Base-by-base conservation (phyloP, 2,329 filamentous ascomycete species). In the Thielaviopsis euricoi region DNA sequence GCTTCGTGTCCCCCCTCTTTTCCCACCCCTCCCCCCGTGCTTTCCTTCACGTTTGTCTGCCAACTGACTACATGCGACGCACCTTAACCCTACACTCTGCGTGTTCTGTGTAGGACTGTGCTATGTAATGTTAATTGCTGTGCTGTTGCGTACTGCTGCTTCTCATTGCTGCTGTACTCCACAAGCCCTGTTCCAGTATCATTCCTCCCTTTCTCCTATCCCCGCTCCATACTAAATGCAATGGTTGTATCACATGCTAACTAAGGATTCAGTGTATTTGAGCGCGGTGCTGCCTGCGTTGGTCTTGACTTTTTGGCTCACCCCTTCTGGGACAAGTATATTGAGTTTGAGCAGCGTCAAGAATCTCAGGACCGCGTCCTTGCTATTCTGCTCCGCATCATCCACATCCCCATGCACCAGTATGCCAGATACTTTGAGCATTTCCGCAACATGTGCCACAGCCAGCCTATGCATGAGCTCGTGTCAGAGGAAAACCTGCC, bases 311-410 rank as follows among this genome's bases (percentile, higher is more conserved):
- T 95, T 67, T 77, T 95, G 29, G 86, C 90, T 1, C 89, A 96
- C 68, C 89, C 89, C 1, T 96, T 98, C 73, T 98, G 93, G 93
- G 93, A 98, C 71, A 97, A 95, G 72, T 98, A 95, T 67, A 82
- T 98, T 62, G 93, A 97, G 68, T 97, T 94, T 66, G 93, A 97
- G 69, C 90, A 96, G 68, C 86, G 90, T 1, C 77, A 91, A 61
- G 89, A 95, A 66, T 82, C 86, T 0, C 81, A 85, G 15, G 87
- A 94, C 62, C 88, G 83, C 65, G 87, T 96, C 57, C 95, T 94
- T 64, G 82, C 81, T 48, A 88, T 98, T 58, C 78, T 95, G 56
- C 78, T 79, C 61, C 87, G 90, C 57, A 79, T 96, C 58, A 86
- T 95, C 57, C 81, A 87, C 66, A 89, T 97, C 56, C 91, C 93